Evolutionary conservation across 768 basidiomycete genomes (phyloP).

Genomic region (Pulveroboletus sp.): DNA sequence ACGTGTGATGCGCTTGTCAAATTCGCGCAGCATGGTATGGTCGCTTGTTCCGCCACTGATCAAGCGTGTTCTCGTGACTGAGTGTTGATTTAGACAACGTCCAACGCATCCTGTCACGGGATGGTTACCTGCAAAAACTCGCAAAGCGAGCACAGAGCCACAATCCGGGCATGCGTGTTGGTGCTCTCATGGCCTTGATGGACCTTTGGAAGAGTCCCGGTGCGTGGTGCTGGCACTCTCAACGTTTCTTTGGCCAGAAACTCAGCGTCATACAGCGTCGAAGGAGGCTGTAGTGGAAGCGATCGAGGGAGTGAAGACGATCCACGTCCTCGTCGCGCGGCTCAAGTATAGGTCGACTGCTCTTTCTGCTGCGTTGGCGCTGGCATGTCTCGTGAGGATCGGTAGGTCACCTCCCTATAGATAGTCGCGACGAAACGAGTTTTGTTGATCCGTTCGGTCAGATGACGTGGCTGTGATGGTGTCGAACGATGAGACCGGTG

Average conservation of each 20-base stretch:
- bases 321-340: constrained; percentile 14
- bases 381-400: constrained; percentile 15
- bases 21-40: constrained; percentile 18
- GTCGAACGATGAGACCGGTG: constrained; percentile 1
- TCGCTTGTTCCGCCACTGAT: background rate
- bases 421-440: background rate
- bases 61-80: background rate
- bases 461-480: constrained; percentile 15
- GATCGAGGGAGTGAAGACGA: constrained; percentile 13
- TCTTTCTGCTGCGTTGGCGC: constrained; percentile 16
- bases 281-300: constrained; percentile 7
- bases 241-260: background rate
- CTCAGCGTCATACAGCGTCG: background rate
- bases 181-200: constrained; percentile 17
- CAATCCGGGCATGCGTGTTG: constrained; percentile 8
- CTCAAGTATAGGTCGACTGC: constrained; percentile 15
- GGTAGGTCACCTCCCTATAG: constrained; percentile 11
- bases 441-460: background rate
- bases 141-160: constrained; percentile 13
- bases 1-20: constrained; percentile 9
- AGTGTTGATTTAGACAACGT: constrained; percentile 7
- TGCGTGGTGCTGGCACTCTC: background rate
- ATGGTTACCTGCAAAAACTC: constrained; percentile 8
- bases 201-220: constrained; percentile 11
- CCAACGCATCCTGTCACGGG: background rate